These are phyloP conservation scores for Tricholomella constricta DNA, from an alignment of 768 basidiomycete genomes.

Conservation along the genomic window DNA sequence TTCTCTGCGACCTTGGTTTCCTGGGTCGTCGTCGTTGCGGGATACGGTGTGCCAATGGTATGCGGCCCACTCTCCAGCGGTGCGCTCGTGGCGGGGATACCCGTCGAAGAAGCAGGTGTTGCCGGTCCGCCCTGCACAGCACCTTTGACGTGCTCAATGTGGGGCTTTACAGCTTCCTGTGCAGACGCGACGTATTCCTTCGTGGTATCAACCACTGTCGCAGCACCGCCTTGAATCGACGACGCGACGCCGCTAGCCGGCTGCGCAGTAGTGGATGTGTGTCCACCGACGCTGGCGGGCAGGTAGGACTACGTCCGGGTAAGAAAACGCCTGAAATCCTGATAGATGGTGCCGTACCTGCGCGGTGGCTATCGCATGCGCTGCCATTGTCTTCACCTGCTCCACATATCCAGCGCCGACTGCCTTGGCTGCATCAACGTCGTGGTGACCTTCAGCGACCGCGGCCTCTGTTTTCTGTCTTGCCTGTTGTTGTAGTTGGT, in stretches of 20 bases:
- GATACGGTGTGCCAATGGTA: slow-evolving; percentile 33
- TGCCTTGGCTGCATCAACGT: slow-evolving; percentile 49
- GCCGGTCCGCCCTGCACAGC: slow-evolving; percentile 30
- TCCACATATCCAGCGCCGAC: slow-evolving; percentile 52
- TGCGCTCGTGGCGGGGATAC: slow-evolving; percentile 39
- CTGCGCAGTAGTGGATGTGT: slow-evolving; percentile 13
- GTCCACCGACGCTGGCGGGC: slow-evolving; percentile 27
- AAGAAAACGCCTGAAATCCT: neutral
- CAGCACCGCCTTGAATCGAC: slow-evolving; percentile 35
- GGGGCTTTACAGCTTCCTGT: slow-evolving; percentile 38
- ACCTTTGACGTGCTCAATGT: slow-evolving; percentile 41
- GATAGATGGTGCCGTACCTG: slow-evolving; percentile 32
- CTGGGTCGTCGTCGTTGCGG: slow-evolving; percentile 22
- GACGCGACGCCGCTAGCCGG: slow-evolving; percentile 26
- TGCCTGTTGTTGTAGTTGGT: slow-evolving; percentile 36
- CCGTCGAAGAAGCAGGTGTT: slow-evolving; percentile 20
- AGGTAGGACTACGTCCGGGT: slow-evolving; percentile 33
- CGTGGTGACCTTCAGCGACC: slow-evolving; percentile 55
- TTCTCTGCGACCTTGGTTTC: slow-evolving; percentile 25
- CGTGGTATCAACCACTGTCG: slow-evolving; percentile 29
- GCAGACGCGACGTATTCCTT: slow-evolving; percentile 18
- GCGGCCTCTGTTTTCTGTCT: slow-evolving; percentile 51
- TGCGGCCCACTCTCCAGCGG: slow-evolving; percentile 42
- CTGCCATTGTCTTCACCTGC: slow-evolving; percentile 53
- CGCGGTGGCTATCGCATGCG: slow-evolving; percentile 44